Evolutionary conservation across 2,329 filamentous ascomycete species (phyloP).

Genomic region (Hypoxylon sp.): DNA sequence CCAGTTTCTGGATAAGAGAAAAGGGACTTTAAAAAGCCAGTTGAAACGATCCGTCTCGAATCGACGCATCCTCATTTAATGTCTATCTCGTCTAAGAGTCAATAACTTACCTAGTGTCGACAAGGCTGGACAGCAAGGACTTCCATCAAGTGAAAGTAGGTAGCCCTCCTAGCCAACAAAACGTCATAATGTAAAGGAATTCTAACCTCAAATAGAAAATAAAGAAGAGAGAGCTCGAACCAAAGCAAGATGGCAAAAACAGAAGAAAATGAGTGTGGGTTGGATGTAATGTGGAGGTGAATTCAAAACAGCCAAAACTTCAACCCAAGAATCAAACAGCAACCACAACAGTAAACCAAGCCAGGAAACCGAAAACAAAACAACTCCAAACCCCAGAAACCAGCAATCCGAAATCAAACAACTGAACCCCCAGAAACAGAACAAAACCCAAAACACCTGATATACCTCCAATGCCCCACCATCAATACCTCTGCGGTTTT

Average conservation of each 20-base stretch:
- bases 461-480: background rate
- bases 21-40: background rate
- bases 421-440: slow-evolving; percentile 5
- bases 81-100: background rate
- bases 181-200: background rate
- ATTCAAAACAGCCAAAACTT: slow-evolving; percentile 17
- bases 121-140: background rate
- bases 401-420: background rate
- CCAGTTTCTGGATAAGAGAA: background rate
- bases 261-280: background rate
- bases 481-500: slow-evolving; percentile 27
- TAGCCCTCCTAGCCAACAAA: background rate
- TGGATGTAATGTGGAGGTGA: slow-evolving; percentile 13
- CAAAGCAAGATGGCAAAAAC: background rate
- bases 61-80: background rate
- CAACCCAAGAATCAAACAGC: slow-evolving; percentile 5
- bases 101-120: slow-evolving; percentile 4
- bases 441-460: background rate
- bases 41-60: background rate
- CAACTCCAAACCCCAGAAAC: slow-evolving; percentile 4
- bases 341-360: slow-evolving; percentile 1
- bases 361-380: slow-evolving; percentile 8
- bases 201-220: background rate
- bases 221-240: background rate
- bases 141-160: background rate